Evolutionary conservation across 768 basidiomycete species (phyloP).

Genomic region (Candolleomyces aberdarensis): DNA sequence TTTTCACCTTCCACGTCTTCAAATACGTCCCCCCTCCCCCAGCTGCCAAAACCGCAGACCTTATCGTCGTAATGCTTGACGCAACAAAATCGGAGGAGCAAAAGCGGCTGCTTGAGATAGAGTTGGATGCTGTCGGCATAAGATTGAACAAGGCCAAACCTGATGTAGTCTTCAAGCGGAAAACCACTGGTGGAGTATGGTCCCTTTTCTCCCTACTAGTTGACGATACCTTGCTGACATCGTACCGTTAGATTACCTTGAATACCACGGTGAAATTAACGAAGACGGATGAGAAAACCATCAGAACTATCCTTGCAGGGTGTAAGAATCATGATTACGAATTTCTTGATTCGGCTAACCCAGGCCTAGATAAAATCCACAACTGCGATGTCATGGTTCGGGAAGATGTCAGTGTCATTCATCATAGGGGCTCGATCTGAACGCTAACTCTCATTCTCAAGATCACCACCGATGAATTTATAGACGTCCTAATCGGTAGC

Average conservation of each 20-base stretch:
- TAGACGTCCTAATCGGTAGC: conserved; percentile 92
- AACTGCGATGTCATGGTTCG: conserved; percentile 98
- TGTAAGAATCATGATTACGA: conserved; percentile 46
- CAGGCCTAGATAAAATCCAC: conserved; percentile 70
- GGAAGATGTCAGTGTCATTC: conserved; percentile 70
- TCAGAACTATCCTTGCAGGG: conserved; percentile 86
- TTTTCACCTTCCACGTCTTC: not conserved
- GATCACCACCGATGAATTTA: conserved; percentile 96
- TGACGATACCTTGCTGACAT: conserved; percentile 5
- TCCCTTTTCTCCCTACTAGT: not conserved
- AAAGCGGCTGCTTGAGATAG: conserved; percentile 80
- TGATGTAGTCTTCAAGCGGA: conserved; percentile 93
- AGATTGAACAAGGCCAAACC: conserved; percentile 87
- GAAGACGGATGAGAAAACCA: conserved; percentile 91
- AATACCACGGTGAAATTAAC: conserved; percentile 93
- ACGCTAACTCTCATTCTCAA: conserved; percentile 25
- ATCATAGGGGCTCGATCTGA: not conserved
- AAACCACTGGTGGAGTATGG: conserved; percentile 87
- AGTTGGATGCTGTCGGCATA: conserved; percentile 96
- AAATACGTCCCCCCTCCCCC: not conserved
- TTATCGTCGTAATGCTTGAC: conserved; percentile 91
- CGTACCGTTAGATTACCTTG: conserved; percentile 67
- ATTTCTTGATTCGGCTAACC: not conserved
- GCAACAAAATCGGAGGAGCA: conserved; percentile 94
- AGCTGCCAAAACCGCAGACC: conserved; percentile 89